phyloP scores from a whole-genome alignment of 371 early-diverging fungal genomes.

The Mucor piriformis region DNA sequence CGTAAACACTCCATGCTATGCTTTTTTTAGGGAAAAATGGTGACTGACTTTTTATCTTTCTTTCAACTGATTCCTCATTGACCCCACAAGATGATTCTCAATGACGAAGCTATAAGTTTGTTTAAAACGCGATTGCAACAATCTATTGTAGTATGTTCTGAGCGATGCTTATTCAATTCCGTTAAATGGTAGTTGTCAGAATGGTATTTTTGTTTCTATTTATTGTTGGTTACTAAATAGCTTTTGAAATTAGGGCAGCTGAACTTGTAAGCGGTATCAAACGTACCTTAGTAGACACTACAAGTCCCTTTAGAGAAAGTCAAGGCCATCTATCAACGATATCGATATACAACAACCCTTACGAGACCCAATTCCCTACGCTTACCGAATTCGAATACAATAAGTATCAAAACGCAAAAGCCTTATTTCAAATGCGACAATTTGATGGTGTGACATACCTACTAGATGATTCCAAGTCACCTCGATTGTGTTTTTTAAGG shows the following conservation, averaged over 20 bases:
- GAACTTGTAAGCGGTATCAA: slow-evolving; percentile 68
- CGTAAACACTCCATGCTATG: too few relatives aligned
- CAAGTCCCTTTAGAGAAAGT: slow-evolving; percentile 10
- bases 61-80: not conserved
- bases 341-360: slow-evolving; percentile 26
- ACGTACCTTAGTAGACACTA: slow-evolving; percentile 7
- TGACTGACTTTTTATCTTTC: not conserved
- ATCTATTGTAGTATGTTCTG: slow-evolving; percentile 66
- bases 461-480: slow-evolving; percentile 49
- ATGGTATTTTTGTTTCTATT: not conserved
- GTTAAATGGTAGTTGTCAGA: slow-evolving; percentile 66
- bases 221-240: not conserved
- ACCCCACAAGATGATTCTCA: slow-evolving; percentile 18
- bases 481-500: slow-evolving; percentile 64
- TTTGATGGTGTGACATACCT: slow-evolving; percentile 63
- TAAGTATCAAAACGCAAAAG: slow-evolving; percentile 67
- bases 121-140: slow-evolving; percentile 45
- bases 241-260: slow-evolving; percentile 59
- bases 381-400: slow-evolving; percentile 49
- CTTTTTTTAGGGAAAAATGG: too few relatives aligned
- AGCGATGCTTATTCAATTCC: slow-evolving; percentile 67
- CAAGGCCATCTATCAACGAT: not conserved
- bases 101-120: slow-evolving; percentile 15
- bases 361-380: slow-evolving; percentile 23
- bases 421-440: slow-evolving; percentile 74